Evolutionary conservation across 2,329 filamentous ascomycete genomes (phyloP).

Genomic region (Fusarium gaditjirri): DNA sequence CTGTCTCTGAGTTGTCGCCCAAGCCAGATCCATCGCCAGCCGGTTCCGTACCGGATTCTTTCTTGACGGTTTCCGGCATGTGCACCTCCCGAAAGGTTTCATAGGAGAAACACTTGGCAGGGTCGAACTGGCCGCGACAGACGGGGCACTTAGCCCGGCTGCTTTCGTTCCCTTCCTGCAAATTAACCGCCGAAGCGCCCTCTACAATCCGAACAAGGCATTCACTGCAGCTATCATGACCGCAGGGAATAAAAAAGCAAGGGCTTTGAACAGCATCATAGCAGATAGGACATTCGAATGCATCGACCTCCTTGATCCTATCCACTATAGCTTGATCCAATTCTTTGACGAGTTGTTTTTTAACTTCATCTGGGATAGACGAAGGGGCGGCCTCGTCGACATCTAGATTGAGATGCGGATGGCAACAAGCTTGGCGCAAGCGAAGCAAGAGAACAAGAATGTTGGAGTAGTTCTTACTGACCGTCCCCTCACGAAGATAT

Average conservation of each 20-base stretch:
- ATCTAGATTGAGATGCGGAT: slow-evolving; percentile 47
- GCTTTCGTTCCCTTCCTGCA: slow-evolving; percentile 70
- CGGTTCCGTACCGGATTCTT: slow-evolving; percentile 49
- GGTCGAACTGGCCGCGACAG: slow-evolving; percentile 75
- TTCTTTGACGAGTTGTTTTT: slow-evolving; percentile 70
- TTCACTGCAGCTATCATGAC: slow-evolving; percentile 81
- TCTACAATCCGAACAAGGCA: slow-evolving; percentile 79
- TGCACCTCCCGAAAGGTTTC: slow-evolving; percentile 78
- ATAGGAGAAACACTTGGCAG: slow-evolving; percentile 78
- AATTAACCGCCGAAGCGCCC: slow-evolving; percentile 61
- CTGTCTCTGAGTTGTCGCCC: slow-evolving; percentile 41
- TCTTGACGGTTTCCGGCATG: slow-evolving; percentile 64
- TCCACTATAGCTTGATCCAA: slow-evolving; percentile 70
- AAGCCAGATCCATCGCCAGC: slow-evolving; percentile 50
- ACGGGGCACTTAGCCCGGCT: slow-evolving; percentile 75
- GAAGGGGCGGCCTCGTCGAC: slow-evolving; percentile 50
- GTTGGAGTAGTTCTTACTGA: slow-evolving; percentile 78
- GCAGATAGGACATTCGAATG: slow-evolving; percentile 85
- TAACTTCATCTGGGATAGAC: slow-evolving; percentile 57
- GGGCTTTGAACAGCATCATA: slow-evolving; percentile 80
- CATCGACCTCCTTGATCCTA: slow-evolving; percentile 69
- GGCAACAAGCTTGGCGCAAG: slow-evolving; percentile 76
- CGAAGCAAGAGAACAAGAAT: slow-evolving; percentile 85
- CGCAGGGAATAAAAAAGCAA: slow-evolving; percentile 83
- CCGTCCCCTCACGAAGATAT: slow-evolving; percentile 74